Base-by-base conservation (phyloP, 2,329 filamentous ascomycete species). In the Fusarium palustre region DNA sequence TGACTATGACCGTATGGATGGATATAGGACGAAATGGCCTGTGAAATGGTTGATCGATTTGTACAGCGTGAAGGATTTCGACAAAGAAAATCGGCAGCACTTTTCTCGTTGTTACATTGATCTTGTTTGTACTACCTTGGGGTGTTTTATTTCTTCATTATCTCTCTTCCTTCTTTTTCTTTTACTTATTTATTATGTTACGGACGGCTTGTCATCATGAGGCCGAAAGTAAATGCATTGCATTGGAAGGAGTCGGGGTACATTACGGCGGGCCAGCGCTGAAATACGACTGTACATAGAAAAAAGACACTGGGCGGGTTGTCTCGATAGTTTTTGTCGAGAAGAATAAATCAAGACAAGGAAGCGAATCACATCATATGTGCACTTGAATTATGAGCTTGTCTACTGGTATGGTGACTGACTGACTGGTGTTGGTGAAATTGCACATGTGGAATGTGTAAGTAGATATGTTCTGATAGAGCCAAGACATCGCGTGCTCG, bases 161-260 rank as follows among this genome's bases (percentile, higher is more conserved):
- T 55, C 46, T 58, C 30, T 55, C 36, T 41, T 39, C 50, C 18
- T 50, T 46, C 49, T 36, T 38, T 42, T 50, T 46, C 49, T 36
- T 38, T 42, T 43, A 30, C 48, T 55, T 33, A 54, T 52, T 57
- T 58, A 52, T 48, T 34, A 65, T 46, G 54, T 57, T 33, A 65
- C 62, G 38, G 52, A 66, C 60, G 66, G 59, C 39, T 57, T 62
- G 59, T 71, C 55, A 70, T 33, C 49, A 46, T 54, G 56, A 56
- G 67, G 58, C 68, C 70, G 68, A 68, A 73, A 56, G 68, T 73
- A 74, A 52, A 28, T 41, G 70, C 72, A 74, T 74, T 70, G 72
- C 72, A 74, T 74, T 59, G 68, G 64, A 69, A 70, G 72, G 72
- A 74, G 72, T 74, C 72, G 68, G 70, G 70, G 71, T 71, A 66